These are phyloP conservation scores for Sugiyamaella grinbergsii DNA, from an alignment of 1,139 yeast species.

Conservation along the genomic window DNA sequence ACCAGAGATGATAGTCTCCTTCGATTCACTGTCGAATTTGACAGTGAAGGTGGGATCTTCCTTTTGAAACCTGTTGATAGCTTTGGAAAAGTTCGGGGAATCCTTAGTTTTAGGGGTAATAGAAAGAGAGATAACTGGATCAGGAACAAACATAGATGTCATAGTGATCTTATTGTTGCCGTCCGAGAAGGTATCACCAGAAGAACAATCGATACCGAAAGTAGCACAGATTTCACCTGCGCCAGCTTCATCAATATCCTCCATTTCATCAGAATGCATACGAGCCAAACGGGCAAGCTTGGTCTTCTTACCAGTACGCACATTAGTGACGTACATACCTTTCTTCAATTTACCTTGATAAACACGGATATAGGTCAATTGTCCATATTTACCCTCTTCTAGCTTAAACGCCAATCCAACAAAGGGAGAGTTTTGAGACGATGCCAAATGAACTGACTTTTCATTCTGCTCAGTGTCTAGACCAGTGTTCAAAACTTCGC, in stretches of 20 bases:
- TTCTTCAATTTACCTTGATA: conserved; percentile 94
- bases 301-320: conserved; percentile 89
- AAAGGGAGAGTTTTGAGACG: conserved; percentile 76
- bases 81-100: conserved; percentile 88
- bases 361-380: conserved; percentile 92
- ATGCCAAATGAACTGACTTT: conserved; percentile 70
- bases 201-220: conserved; percentile 98
- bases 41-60: conserved; percentile 99
- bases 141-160: conserved; percentile 98
- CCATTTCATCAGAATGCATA: conserved; percentile 99
- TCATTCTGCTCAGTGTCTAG: conserved; percentile 73
- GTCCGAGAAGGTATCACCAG: conserved; percentile 96
- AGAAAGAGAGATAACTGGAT: conserved; percentile 93
- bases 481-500: conserved; percentile 88
- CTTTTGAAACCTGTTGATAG: conserved; percentile 94
- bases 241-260: conserved; percentile 91
- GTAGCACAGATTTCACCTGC: conserved; percentile 99
- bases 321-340: conserved; percentile 86
- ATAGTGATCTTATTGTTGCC: conserved; percentile 70
- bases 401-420: conserved; percentile 97
- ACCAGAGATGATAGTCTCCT: conserved; percentile 95
- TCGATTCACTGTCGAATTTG: conserved; percentile 83
- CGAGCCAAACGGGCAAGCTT: conserved; percentile 95
- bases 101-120: conserved; percentile 88
- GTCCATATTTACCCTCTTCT: conserved; percentile 98